phyloP scores from a whole-genome alignment of 225 moss, liverwort and hornwort genomes.

The Pleurozium schreberi region DNA sequence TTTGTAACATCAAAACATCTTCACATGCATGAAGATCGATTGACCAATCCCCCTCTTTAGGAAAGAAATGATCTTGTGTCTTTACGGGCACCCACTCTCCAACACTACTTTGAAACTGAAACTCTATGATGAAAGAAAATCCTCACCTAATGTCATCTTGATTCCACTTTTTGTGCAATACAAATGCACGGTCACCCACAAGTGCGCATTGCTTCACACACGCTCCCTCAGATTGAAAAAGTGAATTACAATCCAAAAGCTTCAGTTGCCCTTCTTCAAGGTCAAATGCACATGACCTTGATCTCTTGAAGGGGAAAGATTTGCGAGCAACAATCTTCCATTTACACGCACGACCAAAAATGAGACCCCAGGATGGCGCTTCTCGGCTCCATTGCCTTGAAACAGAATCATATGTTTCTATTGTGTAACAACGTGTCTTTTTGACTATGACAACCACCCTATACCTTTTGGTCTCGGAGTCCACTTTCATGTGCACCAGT shows the following conservation, averaged over 20 bases:
- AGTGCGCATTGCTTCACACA: not conserved
- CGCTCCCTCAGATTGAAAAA: not conserved
- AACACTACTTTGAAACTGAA: not conserved
- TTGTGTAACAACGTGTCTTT: not conserved
- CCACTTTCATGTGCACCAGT: not conserved
- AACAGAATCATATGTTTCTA: not conserved
- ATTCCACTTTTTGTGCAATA: not conserved
- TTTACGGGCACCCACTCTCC: not conserved
- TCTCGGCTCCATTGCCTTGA: not conserved
- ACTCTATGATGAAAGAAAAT: not conserved
- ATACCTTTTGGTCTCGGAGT: not conserved
- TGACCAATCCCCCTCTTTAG: rapidly evolving
- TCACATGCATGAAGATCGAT: not conserved
- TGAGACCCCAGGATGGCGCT: not conserved
- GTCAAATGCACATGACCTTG: too few relatives aligned
- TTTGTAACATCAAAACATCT: not conserved
- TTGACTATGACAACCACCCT: not conserved
- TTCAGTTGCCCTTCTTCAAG: too few relatives aligned
- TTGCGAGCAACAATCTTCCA: too few relatives aligned
- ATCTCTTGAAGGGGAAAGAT: rapidly evolving
- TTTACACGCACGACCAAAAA: not conserved
- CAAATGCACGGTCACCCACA: not conserved
- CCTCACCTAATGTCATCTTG: rapidly evolving
- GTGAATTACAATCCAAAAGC: too few relatives aligned
- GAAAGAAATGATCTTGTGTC: not conserved